Evolutionary conservation across 2,329 filamentous ascomycete genomes (phyloP), one percentile per base, ranked within the genome.

Genomic region (Cordyceps tenuipes): DNA sequence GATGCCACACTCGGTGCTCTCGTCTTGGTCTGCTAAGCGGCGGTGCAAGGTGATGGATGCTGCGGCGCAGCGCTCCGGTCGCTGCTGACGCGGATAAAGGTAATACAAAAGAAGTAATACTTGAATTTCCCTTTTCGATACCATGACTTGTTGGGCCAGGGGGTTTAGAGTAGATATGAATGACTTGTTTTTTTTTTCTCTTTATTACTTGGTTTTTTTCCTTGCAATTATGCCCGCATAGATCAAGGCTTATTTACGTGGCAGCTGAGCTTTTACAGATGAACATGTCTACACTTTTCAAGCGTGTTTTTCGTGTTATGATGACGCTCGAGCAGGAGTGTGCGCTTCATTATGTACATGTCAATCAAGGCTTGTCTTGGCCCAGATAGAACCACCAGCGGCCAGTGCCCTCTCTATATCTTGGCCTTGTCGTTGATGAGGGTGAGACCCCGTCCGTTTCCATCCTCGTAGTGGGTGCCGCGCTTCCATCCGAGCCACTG

Each of bases 401-500:
- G 6, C 34, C 23, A 1, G 8, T 31, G n/a, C 19, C 29, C 13
- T 23, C 39, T 54, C 66, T 65, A 76, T 31, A 76, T 58, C 64
- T 72, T 76, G 5, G 72, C 68, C 59, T 53, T 64, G 51, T 67
- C 39, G 8, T 53, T 54, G 54, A 63, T 44, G 63, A 77, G 72
- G 21, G 86, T 79, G 63, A 91, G 71, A 0, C 82, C 85, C 5
- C 49, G 50, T 0, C 87, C 88, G 31, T 82, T 75, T 31, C 79
- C 73, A 2, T 89, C 76, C n/a, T 83, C 80, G 70, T 86, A 96
- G 36, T 96, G 83, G 62, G 74, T 78, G 0, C 89, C 91, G 66
- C 77, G 82, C 62, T 76, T 79, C 90, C 91, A 95, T 0, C 90
- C 89, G 65, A 88, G 77, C 93, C 93, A 97, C 54, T 79, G 71